Evolutionary conservation across 2,329 filamentous ascomycete species (phyloP), one percentile per base, ranked within the genome.

Genomic region (Alternaria arborescens): DNA sequence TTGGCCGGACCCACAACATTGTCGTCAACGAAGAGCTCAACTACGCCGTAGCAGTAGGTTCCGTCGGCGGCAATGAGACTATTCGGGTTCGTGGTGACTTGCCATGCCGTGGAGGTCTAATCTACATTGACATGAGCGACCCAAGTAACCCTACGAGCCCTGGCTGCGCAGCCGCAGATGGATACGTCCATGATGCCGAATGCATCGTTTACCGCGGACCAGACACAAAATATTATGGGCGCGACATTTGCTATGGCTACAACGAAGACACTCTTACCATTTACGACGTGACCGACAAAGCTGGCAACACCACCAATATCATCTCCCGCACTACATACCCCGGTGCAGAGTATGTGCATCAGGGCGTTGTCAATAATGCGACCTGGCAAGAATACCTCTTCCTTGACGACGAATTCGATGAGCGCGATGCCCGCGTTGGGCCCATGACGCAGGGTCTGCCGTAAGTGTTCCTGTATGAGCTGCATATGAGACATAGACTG

Each of bases 121-220:
- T 85, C 75, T 85, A 86, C 77, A 82, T 87, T 64, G 82, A 87
- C 73, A 76, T 88, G 43, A 80, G 79, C 11, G 82, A 87, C 65
- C 80, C 84, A 10, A 68, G 80, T 16, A 85, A 85, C 63, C 82
- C 85, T 4, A 80, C 75, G 14, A 81, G 78, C 8, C 82, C 83
- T 8, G 86, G 85, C 24, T 87, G 85, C 66, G 82, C 82, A 5
- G 76, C 80, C 22, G 71, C 80, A 16, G 85, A 87, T 69, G 85
- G 85, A 60, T 87, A 87, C 70, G 85, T 87, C 14, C 85, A 88
- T 71, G 86, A 87, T 65, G 85, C 86, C 2, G 84, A 88, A 75
- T 87, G 85, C 70, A 75, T 87, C 22, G 80, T 83, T 32, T 85
- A 85, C 76, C 79, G 78, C 4, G 84, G 85, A 0, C 84, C 84